Conservation (phyloP, 2,329 filamentous ascomycete species). For the Penicillium sp. region DNA sequence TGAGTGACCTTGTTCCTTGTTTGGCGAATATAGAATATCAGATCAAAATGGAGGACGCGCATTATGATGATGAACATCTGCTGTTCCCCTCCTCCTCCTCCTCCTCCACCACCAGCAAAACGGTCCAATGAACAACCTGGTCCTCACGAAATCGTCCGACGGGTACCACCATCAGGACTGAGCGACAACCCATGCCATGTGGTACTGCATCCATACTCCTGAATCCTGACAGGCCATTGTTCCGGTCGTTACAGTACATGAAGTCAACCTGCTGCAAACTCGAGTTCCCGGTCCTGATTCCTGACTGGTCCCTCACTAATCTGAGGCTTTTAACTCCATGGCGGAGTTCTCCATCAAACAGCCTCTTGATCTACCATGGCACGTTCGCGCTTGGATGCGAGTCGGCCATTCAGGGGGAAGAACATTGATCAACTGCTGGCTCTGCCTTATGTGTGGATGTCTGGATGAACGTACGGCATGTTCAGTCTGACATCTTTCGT, state of each 20-base stretch:
- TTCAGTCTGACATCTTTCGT: constrained; percentile 8
- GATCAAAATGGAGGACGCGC: background rate
- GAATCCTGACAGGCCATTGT: background rate
- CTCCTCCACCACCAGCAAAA: background rate
- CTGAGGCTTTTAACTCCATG: constrained; percentile 10
- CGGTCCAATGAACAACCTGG: background rate
- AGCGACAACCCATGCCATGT: background rate
- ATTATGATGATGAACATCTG: background rate
- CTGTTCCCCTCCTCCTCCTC: background rate
- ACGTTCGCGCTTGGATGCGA: constrained; percentile 15
- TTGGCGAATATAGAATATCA: background rate
- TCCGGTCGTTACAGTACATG: background rate
- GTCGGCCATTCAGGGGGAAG: background rate
- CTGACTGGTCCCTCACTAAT: background rate
- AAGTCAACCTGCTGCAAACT: background rate
- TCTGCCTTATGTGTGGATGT: background rate
- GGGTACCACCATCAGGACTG: constrained; percentile 6
- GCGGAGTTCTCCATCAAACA: constrained; percentile 13
- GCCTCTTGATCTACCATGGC: constrained; percentile 16
- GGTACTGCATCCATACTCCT: background rate
- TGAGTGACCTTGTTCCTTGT: background rate
- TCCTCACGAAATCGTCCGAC: constrained; percentile 1
- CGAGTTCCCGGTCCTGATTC: background rate
- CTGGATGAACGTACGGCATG: background rate
- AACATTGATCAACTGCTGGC: background rate